Percentiles rank a stretch among this genome's conserved stretches.
phyloP scores from a whole-genome alignment of 163 green algal species.

The Trebouxia gelatinosa region DNA sequence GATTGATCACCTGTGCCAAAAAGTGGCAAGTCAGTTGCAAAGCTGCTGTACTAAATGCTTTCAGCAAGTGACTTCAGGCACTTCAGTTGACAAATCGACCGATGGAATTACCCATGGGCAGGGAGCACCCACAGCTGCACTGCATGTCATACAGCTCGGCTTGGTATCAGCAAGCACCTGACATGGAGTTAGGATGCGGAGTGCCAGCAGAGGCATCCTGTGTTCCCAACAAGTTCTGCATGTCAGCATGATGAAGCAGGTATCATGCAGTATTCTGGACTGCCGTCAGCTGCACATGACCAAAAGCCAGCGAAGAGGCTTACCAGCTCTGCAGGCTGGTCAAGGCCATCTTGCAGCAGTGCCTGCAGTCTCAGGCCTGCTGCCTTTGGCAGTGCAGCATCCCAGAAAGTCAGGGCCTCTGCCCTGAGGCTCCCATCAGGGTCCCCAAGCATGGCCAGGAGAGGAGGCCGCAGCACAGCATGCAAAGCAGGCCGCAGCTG shows the following conservation, averaged over 20 bases:
- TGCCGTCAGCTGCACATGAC: no score
- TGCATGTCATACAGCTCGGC: no score
- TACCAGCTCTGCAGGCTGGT: conserved; percentile 6
- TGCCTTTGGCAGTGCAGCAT: conserved; percentile 25
- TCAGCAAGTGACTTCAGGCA: no score
- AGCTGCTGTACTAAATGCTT: not conserved
- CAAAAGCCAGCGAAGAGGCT: not conserved
- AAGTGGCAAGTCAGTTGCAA: not conserved
- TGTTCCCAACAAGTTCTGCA: no score
- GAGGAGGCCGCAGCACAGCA: conserved; percentile 28
- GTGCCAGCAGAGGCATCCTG: no score
- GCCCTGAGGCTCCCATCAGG: conserved; percentile 5
- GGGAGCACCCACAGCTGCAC: no score
- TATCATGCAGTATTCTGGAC: no score
- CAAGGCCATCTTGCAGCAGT: conserved; percentile 22
- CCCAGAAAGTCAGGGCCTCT: conserved; percentile 33
- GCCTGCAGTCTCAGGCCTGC: conserved; percentile 21
- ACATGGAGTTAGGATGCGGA: no score
- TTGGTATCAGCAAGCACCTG: no score
- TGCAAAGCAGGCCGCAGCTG: conserved; percentile 29
- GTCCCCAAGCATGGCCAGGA: conserved; percentile 36
- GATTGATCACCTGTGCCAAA: not conserved
- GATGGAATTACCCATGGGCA: no score
- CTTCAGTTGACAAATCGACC: no score
- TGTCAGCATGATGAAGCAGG: no score